A percentile compares a stretch with the other conserved stretches of the same genome.
Evolutionary conservation across 2,329 filamentous ascomycete species (phyloP).

Genomic region (Talaromyces atroroseus): DNA sequence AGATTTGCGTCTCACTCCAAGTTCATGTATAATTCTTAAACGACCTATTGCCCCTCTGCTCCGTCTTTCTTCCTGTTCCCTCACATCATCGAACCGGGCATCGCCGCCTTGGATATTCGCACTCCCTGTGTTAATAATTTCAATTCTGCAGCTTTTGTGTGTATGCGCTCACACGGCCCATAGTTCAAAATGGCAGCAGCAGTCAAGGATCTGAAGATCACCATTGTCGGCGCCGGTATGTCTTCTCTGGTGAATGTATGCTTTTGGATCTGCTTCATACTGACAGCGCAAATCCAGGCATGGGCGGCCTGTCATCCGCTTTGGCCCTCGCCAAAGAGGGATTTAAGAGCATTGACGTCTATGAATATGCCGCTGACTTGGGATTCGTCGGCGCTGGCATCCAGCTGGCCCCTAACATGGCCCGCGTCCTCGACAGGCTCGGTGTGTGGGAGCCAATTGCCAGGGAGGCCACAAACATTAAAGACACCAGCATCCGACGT

Average conservation of each 20-base stretch:
- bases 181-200: constrained; percentile 19
- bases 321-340: constrained; percentile 70
- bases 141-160: not conserved
- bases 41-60: not conserved
- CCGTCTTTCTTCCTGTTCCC: not conserved
- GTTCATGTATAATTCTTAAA: not conserved
- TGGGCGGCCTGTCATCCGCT: constrained; percentile 70
- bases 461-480: constrained; percentile 64
- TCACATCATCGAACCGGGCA: too few species aligned
- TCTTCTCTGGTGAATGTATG: too few species aligned
- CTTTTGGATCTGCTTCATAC: too few species aligned
- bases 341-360: constrained; percentile 68
- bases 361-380: constrained; percentile 65
- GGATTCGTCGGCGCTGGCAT: constrained; percentile 83
- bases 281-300: constrained; percentile 50
- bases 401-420: constrained; percentile 78
- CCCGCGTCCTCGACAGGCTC: constrained; percentile 65
- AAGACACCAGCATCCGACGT: constrained; percentile 67
- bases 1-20: too few species aligned
- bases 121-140: too few species aligned
- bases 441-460: constrained; percentile 69
- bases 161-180: too few species aligned
- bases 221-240: constrained; percentile 48
- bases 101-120: too few species aligned
- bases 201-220: constrained; percentile 36